phyloP scores from a whole-genome alignment of 495 filamentous ascomycete genomes.

The Podospora tetraspora region DNA sequence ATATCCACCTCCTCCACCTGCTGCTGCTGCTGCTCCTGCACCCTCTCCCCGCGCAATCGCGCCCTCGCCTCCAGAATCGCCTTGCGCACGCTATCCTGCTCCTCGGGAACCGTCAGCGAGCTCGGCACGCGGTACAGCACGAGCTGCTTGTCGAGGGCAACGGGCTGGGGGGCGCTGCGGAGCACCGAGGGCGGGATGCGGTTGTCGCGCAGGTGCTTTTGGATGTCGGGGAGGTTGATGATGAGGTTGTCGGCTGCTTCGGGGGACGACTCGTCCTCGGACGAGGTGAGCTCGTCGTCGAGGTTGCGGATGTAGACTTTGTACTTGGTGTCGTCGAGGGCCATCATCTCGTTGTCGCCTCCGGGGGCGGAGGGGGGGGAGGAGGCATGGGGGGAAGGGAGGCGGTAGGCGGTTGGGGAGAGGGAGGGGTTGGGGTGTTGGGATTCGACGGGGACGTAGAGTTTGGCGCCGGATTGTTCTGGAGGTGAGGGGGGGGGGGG shows the following conservation, averaged over 20 bases:
- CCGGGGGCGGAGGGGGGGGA: constrained; percentile 12
- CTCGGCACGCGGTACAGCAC: constrained; percentile 76
- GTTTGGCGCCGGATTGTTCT: constrained; percentile 52
- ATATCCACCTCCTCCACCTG: background rate
- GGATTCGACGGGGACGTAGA: constrained; percentile 51
- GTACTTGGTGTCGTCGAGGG: constrained; percentile 80
- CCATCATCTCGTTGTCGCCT: constrained; percentile 61
- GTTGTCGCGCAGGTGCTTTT: constrained; percentile 59
- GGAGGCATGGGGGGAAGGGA: background rate
- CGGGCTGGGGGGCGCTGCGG: constrained; percentile 33
- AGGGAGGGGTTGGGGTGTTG: constrained; percentile 13
- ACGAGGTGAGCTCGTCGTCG: constrained; percentile 71
- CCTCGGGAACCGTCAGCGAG: constrained; percentile 68
- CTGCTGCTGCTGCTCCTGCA: constrained; percentile 9
- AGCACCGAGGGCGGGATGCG: constrained; percentile 63
- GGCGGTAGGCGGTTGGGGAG: background rate
- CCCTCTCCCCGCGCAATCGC: constrained; percentile 51
- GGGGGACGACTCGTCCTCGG: constrained; percentile 36
- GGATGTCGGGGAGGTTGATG: constrained; percentile 72
- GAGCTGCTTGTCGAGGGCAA: constrained; percentile 54
- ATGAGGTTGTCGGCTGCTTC: constrained; percentile 50
- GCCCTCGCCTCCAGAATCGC: constrained; percentile 79
- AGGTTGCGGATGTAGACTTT: constrained; percentile 87
- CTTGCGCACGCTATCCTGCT: constrained; percentile 76
- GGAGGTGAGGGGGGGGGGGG: constrained; percentile 3